Conservation (phyloP, 2,329 filamentous ascomycete species). For the Microsporum canis region DNA sequence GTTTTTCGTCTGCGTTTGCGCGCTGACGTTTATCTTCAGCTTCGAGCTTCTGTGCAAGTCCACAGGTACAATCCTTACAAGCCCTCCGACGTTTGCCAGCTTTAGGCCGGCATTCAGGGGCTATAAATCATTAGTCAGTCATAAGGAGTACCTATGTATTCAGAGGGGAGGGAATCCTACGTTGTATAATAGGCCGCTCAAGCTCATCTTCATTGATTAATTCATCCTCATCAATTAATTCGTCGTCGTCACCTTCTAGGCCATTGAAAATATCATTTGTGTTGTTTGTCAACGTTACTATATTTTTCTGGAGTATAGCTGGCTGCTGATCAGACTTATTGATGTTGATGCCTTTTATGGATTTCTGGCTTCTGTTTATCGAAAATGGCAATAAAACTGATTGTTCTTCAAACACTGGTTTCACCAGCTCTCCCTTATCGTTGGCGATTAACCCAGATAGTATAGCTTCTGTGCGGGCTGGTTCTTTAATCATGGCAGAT, state of each 20-base stretch:
- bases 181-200: constrained; percentile 62
- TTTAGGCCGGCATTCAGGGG: constrained; percentile 77
- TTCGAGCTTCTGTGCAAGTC: constrained; percentile 71
- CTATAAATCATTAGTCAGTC: constrained; percentile 32
- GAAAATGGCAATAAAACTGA: not conserved
- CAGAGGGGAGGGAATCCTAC: constrained; percentile 44
- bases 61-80: constrained; percentile 97
- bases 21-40: constrained; percentile 69
- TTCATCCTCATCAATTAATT: constrained; percentile 82
- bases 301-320: not conserved
- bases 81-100: constrained; percentile 78
- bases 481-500: constrained; percentile 18
- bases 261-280: not conserved
- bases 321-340: not conserved
- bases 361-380: not conserved
- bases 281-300: not conserved
- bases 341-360: not conserved
- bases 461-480: constrained; percentile 65
- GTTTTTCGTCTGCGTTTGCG: constrained; percentile 48
- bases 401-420: constrained; percentile 52
- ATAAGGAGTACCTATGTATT: not conserved
- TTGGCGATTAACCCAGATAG: constrained; percentile 62
- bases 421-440: constrained; percentile 55
- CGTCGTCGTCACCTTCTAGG: constrained; percentile 48
- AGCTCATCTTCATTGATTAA: constrained; percentile 79